A percentile compares a stretch with the other conserved stretches of the same genome.
Evolutionary conservation across 192 early-diverging fungal species (phyloP).

Genomic region (Podila verticillata): DNA sequence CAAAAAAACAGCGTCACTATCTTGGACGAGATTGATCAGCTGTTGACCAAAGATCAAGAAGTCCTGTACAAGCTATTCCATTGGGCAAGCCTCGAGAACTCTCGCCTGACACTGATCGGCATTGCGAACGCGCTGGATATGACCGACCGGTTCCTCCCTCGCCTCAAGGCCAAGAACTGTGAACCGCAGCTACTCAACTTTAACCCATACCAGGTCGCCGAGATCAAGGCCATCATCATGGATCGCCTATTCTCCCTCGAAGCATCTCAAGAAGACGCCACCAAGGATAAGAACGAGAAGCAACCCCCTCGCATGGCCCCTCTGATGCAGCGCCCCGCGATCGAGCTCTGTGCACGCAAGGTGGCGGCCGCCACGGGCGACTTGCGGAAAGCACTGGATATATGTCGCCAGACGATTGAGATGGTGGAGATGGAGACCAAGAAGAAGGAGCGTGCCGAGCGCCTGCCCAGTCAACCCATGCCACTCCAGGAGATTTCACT

Average conservation of each 20-base stretch:
- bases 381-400: slow-evolving; percentile 79
- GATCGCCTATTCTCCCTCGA: slow-evolving; percentile 76
- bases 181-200: slow-evolving; percentile 87
- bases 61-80: slow-evolving; percentile 92
- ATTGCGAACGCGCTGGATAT: slow-evolving; percentile 96
- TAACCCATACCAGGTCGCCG: slow-evolving; percentile 84
- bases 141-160: slow-evolving; percentile 88
- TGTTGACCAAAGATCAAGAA: slow-evolving; percentile 82
- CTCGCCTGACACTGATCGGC: slow-evolving; percentile 83
- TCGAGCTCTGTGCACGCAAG: slow-evolving; percentile 95
- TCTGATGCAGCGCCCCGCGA: slow-evolving; percentile 84
- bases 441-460: slow-evolving; percentile 53
- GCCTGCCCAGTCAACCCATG: slow-evolving; percentile 31
- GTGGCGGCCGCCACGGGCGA: slow-evolving; percentile 88
- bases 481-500: slow-evolving; percentile 21
- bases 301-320: slow-evolving; percentile 21
- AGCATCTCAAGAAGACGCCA: not conserved
- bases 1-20: slow-evolving; percentile 71
- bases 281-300: not conserved
- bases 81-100: slow-evolving; percentile 67
- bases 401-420: slow-evolving; percentile 89
- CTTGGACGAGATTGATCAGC: slow-evolving; percentile 93
- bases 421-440: slow-evolving; percentile 76
- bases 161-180: slow-evolving; percentile 84
- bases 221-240: slow-evolving; percentile 91